Percentiles rank a stretch among this genome's conserved stretches.
These are phyloP conservation scores for Candida khao-thaluensis DNA, from an alignment of 805 yeast genomes.

Conservation along the genomic window DNA sequence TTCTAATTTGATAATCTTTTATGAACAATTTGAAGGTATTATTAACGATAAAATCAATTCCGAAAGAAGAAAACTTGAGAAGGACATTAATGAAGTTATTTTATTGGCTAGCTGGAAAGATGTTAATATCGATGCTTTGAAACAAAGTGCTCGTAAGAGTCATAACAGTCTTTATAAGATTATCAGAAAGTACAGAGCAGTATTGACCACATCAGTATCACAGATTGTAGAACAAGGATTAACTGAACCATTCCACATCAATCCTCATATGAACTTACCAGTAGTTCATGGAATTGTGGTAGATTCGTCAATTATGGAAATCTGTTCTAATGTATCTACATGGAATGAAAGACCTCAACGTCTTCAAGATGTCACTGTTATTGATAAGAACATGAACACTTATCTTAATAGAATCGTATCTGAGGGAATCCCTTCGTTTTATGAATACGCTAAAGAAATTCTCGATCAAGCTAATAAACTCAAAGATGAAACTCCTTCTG, in stretches of 20 bases:
- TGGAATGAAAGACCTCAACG: conserved; percentile 61
- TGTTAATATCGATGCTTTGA: conserved; percentile 87
- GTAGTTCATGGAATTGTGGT: conserved; percentile 6
- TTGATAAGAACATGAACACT: conserved; percentile 55
- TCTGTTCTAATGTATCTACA: conserved; percentile 35
- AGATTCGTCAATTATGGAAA: conserved; percentile 10
- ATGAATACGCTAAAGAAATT: conserved; percentile 54
- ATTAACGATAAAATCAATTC: conserved; percentile 46
- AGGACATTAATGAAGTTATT: conserved; percentile 81
- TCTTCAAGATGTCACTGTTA: conserved; percentile 48
- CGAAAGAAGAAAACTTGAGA: conserved; percentile 59
- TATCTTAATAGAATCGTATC: conserved; percentile 37
- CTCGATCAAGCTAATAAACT: conserved; percentile 59
- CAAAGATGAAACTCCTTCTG: conserved; percentile 74
- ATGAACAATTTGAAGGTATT: conserved; percentile 57
- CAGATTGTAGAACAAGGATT: conserved; percentile 59
- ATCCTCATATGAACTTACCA: conserved; percentile 21
- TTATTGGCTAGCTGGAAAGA: conserved; percentile 96
- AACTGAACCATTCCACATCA: background rate
- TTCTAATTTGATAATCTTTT: conserved; percentile 59
- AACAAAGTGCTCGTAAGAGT: conserved; percentile 89
- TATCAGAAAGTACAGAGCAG: conserved; percentile 74
- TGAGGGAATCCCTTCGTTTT: conserved; percentile 48
- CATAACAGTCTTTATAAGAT: conserved; percentile 81
- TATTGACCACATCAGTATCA: conserved; percentile 52